phyloP scores from a whole-genome alignment of 228 moss, liverwort and hornwort species.

The Sphagnum magellanicum region DNA sequence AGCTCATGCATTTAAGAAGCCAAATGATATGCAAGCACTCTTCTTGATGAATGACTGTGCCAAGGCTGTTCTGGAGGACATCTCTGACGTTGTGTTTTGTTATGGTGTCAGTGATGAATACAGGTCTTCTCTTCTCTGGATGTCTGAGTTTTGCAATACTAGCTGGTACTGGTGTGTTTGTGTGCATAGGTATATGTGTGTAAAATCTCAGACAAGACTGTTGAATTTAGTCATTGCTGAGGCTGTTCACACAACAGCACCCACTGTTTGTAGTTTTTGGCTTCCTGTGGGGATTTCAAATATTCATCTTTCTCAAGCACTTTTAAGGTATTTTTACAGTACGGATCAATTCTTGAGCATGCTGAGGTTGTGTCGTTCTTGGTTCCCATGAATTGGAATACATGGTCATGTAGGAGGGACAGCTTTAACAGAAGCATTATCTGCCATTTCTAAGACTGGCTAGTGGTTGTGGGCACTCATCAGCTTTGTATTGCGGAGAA shows the following conservation, averaged over 20 bases:
- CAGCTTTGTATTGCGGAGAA: slow-evolving; percentile 89
- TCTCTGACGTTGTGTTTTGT: slow-evolving; percentile 65
- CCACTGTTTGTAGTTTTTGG: not conserved
- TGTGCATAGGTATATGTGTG: no score
- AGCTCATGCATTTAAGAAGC: slow-evolving; percentile 75
- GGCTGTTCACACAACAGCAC: no score
- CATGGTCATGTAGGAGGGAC: not conserved
- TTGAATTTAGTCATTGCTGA: no score
- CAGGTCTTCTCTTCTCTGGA: slow-evolving; percentile 22
- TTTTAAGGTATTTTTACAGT: no score
- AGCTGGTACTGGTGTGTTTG: no score
- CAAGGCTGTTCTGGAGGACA: slow-evolving; percentile 61
- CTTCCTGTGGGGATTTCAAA: not conserved
- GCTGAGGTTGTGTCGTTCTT: no score
- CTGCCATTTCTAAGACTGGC: not conserved
- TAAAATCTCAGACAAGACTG: no score
- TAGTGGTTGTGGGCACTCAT: slow-evolving; percentile 13
- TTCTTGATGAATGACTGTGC: slow-evolving; percentile 86
- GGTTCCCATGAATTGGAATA: no score
- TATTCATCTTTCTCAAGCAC: no score
- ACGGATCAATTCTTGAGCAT: no score
- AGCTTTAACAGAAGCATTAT: not conserved
- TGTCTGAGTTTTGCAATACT: no score
- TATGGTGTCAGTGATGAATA: slow-evolving; percentile 92
- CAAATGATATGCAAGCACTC: slow-evolving; percentile 71